These are phyloP conservation scores for Polygonum aviculare DNA, from an alignment of 148 eudicot genomes.

Conservation along the genomic window DNA sequence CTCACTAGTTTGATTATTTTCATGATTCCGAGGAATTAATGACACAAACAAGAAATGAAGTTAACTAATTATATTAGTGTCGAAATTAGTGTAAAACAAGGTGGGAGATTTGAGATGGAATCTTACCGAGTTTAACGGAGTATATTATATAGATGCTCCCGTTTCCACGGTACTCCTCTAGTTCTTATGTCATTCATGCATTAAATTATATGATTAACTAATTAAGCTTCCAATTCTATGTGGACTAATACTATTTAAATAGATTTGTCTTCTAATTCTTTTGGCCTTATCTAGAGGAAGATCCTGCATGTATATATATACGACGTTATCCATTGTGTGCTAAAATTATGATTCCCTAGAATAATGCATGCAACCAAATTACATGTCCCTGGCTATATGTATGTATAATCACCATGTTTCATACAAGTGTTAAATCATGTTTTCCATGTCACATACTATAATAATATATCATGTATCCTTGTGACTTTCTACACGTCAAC, in stretches of 20 bases:
- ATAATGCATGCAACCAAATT: neutral
- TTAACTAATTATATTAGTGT: neutral
- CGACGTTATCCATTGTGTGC: neutral
- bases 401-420: neutral
- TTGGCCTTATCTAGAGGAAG: neutral
- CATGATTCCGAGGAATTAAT: neutral
- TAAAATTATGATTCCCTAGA: neutral
- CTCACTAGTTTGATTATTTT: neutral
- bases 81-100: neutral
- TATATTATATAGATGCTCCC: neutral
- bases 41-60: neutral
- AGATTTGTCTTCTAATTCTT: conserved; percentile 1
- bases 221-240: neutral
- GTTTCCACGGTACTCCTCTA: neutral
- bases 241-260: neutral
- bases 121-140: neutral
- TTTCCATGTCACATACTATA: neutral
- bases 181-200: conserved; percentile 1
- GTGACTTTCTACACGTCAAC: no score
- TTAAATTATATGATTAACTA: neutral
- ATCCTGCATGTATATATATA: neutral
- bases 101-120: neutral
- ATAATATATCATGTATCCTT: no score
- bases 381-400: neutral
- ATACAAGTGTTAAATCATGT: neutral